Conservation (phyloP, 139 green algal species). For the Auxenochlorella protothecoides region DNA sequence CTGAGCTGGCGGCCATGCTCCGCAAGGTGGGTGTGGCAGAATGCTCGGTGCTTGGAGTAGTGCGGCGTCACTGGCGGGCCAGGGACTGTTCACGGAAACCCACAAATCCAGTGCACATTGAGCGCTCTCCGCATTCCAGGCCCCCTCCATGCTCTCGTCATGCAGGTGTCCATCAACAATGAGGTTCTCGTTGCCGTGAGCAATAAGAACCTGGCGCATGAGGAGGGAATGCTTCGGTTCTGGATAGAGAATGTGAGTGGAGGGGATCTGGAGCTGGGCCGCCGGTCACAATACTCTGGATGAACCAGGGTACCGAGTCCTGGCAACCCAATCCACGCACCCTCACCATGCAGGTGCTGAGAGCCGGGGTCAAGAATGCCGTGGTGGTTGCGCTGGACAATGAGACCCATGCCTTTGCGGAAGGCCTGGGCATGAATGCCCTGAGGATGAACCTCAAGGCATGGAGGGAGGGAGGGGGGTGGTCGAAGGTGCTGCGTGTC, state of each 20-base stretch:
- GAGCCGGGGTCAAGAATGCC: slow-evolving; percentile 53
- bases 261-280: neutral
- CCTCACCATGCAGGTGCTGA: slow-evolving; percentile 9
- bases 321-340: no score
- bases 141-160: neutral
- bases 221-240: slow-evolving; percentile 45
- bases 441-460: slow-evolving; percentile 27
- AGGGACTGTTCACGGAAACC: no score
- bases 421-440: slow-evolving; percentile 24
- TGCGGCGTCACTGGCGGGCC: no score
- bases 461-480: neutral
- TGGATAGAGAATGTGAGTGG: slow-evolving; percentile 38
- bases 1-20: slow-evolving; percentile 30
- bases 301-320: no score
- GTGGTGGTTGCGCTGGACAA: slow-evolving; percentile 66
- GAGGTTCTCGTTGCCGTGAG: slow-evolving; percentile 43
- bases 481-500: neutral
- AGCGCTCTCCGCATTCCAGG: neutral
- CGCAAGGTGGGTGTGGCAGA: slow-evolving; percentile 14
- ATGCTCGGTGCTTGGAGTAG: neutral
- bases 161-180: slow-evolving; percentile 35
- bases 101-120: no score
- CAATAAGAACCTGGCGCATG: slow-evolving; percentile 34
- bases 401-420: slow-evolving; percentile 28
- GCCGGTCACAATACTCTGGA: no score